Evolutionary conservation across 2,329 filamentous ascomycete species (phyloP).

Genomic region (Neofusicoccum parvum): DNA sequence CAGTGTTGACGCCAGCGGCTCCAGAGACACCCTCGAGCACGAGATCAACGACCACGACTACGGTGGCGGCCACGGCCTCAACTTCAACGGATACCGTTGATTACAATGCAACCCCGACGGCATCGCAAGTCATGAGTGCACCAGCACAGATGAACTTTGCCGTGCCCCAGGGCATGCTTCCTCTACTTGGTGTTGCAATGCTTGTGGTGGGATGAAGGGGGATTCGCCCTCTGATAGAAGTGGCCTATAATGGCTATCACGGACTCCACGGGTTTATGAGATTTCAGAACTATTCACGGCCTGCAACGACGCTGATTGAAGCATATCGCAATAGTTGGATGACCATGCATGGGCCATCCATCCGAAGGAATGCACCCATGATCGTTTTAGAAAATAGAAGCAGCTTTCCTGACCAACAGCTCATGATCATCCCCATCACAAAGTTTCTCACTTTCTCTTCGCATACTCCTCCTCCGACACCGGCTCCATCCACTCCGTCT

Average conservation of each 20-base stretch:
- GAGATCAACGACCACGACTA: background rate
- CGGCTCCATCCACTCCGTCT: constrained; percentile 41
- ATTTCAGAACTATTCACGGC: background rate
- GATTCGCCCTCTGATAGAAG: too few species aligned
- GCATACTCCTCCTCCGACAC: constrained; percentile 43
- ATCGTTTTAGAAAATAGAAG: too few species aligned
- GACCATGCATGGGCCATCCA: too few species aligned
- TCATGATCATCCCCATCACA: too few species aligned
- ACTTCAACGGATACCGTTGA: background rate
- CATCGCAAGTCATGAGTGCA: background rate
- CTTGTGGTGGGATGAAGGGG: background rate
- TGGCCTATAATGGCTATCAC: background rate
- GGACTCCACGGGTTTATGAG: background rate
- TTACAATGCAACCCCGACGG: background rate
- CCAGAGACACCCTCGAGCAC: background rate
- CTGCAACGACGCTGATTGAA: too few species aligned
- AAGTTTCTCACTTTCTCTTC: constrained; percentile 4
- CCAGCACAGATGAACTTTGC: background rate
- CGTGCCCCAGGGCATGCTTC: background rate
- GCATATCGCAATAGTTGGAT: too few species aligned
- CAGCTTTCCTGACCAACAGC: too few species aligned
- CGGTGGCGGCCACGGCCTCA: background rate
- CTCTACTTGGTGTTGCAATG: background rate
- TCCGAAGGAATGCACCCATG: too few species aligned
- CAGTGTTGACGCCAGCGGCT: background rate